phyloP scores from a whole-genome alignment of 179 eudicot species.

The Pouteria campechiana region DNA sequence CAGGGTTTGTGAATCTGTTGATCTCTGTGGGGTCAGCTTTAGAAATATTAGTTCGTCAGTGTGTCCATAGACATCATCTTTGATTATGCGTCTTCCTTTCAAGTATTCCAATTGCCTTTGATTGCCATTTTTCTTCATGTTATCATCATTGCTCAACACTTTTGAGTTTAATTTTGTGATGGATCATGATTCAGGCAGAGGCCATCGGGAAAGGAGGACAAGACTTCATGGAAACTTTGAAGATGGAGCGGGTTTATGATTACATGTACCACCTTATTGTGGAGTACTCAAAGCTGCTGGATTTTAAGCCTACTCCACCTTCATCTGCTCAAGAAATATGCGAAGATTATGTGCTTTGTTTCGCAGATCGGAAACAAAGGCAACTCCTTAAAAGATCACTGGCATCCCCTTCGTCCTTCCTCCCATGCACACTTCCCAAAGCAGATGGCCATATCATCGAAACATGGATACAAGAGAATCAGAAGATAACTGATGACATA shows the following conservation, averaged over 20 bases:
- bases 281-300: conserved; percentile 66
- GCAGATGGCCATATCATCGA: conserved; percentile 17
- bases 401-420: conserved; percentile 35
- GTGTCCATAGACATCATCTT: too few relatives aligned
- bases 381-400: conserved; percentile 52
- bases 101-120: background rate
- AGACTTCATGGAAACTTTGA: conserved; percentile 56
- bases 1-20: too few relatives aligned
- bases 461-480: conserved; percentile 35
- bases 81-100: background rate
- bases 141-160: background rate
- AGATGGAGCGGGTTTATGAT: conserved; percentile 72
- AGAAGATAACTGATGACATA: conserved; percentile 13
- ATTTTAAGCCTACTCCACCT: conserved; percentile 51
- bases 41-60: too few relatives aligned
- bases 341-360: conserved; percentile 59
- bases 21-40: too few relatives aligned
- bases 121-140: background rate
- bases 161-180: background rate
- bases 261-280: conserved; percentile 76
- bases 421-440: conserved; percentile 47
- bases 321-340: conserved; percentile 53
- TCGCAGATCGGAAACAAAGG: conserved; percentile 53
- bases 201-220: conserved; percentile 58
- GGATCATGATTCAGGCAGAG: conserved; percentile 58